Evolutionary conservation across 2,329 filamentous ascomycete genomes (phyloP), one percentile per base, ranked within the genome.

Genomic region (Aspergillus neotritici): DNA sequence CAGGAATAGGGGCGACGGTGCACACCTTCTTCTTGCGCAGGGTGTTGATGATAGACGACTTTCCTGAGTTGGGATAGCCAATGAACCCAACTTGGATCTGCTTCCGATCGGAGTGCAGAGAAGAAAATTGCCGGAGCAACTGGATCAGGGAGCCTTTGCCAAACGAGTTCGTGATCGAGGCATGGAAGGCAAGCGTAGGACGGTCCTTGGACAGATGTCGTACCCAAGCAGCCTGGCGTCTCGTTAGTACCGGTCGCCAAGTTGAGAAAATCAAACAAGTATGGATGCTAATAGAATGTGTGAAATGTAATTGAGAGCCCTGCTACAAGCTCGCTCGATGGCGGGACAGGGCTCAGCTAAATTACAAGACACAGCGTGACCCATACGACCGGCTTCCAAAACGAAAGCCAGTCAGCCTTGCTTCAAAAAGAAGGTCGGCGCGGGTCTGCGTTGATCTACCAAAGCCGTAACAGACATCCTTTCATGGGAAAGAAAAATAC

Each of bases 261-360:
- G 47, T 54, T 49, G 59, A 53, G 36, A 54, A 40, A 54, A 49
- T 38, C 29, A 47, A 16, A 41, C 47, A 70, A 44, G 49, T 47
- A 5, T 6, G 45, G 31, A 37, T n/a, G 56, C 32, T 42, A 49
- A 39, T 7, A 40, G 29, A 40, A 81, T 90, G 84, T 98, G 79
- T 91, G 90, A 85, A 84, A 86, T 87, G 85, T 87, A 85, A 97
- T 93, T 98, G 98, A 94, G 93, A 97, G 86, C 76, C 79, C 79
- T 80, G 80, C 85, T 82, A 90, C 61, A 71, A 70, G 71, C 72
- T 68, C 72, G 77, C 77, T 62, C 62, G 63, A 66, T 65, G 74
- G 78, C 71, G 76, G 79, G 79, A 80, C 79, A 82, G 80, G 75
- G 75, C 85, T 97, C 93, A 96, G 97, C 93, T 97, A 91, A 88